Evolutionary conservation across 176 grass and related monocot genomes (phyloP).

Genomic region (Panicum miliaceum): DNA sequence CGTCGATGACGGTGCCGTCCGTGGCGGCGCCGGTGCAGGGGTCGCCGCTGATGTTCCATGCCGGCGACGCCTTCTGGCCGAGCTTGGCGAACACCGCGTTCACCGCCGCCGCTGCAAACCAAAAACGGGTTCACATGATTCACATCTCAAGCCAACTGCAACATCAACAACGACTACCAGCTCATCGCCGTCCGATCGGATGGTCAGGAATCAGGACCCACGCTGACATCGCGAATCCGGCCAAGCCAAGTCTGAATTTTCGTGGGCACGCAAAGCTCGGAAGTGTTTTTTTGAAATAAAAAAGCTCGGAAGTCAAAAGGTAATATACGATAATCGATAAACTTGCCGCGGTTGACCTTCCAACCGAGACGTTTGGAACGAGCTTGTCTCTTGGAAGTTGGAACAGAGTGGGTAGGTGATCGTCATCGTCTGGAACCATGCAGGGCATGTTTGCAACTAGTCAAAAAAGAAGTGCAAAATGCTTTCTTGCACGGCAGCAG

Average conservation of each 20-base stretch:
- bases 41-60: conserved; percentile 91
- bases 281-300: too few species aligned
- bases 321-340: background rate
- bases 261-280: background rate
- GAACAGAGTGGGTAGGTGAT: conserved; percentile 11
- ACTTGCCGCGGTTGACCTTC: conserved; percentile 1
- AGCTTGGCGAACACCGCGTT: conserved; percentile 67
- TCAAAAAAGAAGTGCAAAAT: background rate
- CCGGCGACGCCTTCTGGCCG: conserved; percentile 36
- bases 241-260: background rate
- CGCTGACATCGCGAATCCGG: background rate
- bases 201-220: background rate
- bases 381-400: background rate
- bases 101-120: conserved; percentile 59
- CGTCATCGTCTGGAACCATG: background rate
- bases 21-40: conserved; percentile 80
- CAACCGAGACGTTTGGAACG: background rate
- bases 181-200: conserved; percentile 21
- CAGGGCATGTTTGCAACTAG: background rate
- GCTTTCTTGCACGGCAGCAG: background rate
- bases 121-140: background rate
- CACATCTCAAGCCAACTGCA: too few species aligned
- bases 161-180: background rate
- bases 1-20: conserved; percentile 49
- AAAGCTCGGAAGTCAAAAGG: conserved; percentile 6